Base-by-base conservation (phyloP, 805 yeast species). In the Hanseniaspora lindneri region DNA sequence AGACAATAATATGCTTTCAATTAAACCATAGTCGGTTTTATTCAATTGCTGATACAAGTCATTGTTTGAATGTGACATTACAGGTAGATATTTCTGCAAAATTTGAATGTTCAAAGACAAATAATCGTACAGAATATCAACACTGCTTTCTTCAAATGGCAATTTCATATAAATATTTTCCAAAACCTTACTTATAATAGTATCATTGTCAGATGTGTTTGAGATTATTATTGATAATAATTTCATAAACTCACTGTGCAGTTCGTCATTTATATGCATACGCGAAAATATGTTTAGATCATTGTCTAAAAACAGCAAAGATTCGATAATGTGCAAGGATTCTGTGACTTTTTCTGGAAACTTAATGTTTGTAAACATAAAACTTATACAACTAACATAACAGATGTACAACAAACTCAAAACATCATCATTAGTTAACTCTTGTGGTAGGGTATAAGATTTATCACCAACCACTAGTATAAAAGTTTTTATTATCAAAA, bases 81-180 rank as follows among this genome's bases (percentile, higher is more conserved):
- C 73, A 8, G 94, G 88, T 37, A 82, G 63, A 8, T 73, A 64
- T 27, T 68, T 70, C 24, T 79, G 72, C 16, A 87, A 64, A 0
- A 84, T 80, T 19, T 79, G 68, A 66, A 83, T 69, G 16, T 76
- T 73, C 5, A 87, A 72, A 53, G 95, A 70, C 43, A 87, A 64
- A 23, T 88, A 67, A 59, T 89, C 96, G 61, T 89, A 85, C 39
- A 86, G 65, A 57, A 83, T 85, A 55, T 85, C 94, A 48, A 83
- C 79, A 44, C 78, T 80, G 25, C 68, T 63, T 9, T 72, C 76
- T 1, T 65, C 61, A 1, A 61, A 52, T 3, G 54, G 55, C 14
- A 51, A 36, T 3, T 46, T 47, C 27, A 59, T 66, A 24, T 71
- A 66, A 4, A 47, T 50, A 3, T 52, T 46, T 0, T 52, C 51